These are phyloP conservation scores for Dryadomyces quercus-mongolicae DNA, from an alignment of 2,329 filamentous ascomycete species.

Conservation along the genomic window DNA sequence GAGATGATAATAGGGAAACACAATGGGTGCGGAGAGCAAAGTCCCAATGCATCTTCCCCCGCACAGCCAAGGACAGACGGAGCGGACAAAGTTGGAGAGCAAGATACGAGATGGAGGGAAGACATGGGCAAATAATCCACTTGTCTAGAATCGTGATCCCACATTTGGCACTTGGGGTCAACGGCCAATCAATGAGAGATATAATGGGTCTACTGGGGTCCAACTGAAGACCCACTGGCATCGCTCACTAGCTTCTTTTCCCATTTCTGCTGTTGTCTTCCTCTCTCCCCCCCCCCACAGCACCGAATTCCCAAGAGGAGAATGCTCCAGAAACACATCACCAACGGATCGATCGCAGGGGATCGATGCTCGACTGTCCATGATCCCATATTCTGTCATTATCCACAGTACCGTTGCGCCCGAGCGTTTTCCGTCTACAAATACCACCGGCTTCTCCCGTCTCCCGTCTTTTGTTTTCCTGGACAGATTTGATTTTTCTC, in stretches of 20 bases:
- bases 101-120: background rate
- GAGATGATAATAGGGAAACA: background rate
- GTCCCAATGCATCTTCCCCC: background rate
- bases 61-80: background rate
- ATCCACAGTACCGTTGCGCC: no score
- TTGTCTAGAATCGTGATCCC: background rate
- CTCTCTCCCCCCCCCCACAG: background rate
- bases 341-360: no score
- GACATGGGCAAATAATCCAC: background rate
- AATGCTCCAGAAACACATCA: conserved; percentile 1
- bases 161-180: background rate
- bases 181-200: background rate
- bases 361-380: no score
- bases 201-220: background rate
- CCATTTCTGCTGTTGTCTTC: background rate
- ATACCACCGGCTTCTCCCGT: background rate
- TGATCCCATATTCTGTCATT: no score
- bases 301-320: background rate
- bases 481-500: background rate
- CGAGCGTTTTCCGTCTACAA: background rate
- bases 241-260: background rate
- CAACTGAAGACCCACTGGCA: background rate
- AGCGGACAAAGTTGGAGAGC: no score
- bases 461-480: background rate
- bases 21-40: no score